Base-by-base conservation (phyloP, 495 filamentous ascomycete genomes). In the Recurvomyces mirabilis region DNA sequence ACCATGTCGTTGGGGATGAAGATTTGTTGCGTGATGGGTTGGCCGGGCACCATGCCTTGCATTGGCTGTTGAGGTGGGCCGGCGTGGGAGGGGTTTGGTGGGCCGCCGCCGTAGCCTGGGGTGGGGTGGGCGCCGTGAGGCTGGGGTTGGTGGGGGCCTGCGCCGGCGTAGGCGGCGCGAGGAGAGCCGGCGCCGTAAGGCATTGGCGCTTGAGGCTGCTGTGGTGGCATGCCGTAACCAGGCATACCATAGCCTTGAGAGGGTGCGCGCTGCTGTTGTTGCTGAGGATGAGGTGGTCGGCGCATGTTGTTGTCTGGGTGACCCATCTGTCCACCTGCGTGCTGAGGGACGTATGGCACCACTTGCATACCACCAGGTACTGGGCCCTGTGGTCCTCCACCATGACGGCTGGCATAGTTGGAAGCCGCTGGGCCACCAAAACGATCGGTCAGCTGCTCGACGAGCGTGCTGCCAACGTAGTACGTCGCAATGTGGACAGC, bases 1-100 rank as follows among this genome's bases (percentile, higher is more conserved):
- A 98, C 91, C 91, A 98, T 98, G 58, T 98, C 91, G 62, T 98
- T 98, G 33, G 91, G 91, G 58, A 98, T 98, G 66, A 79, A 98
- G 52, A 98, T 98, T 64, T 98, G 91, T 60, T 98, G 91, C 1
- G 91, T 98, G 52, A 98, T 65, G 45, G 91, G 86, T 49, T 88
- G 81, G 26, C 85, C 87, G 26, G 84, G 81, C 45, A 91, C 74
- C 56, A 80, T 77, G 32, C 76, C 77, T 54, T 77, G 77, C 60
- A 87, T 79, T 4, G 86, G 84, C 54, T 77, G 72, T 36, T 54
- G 51, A 11, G 70, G 68, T 38, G 70, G 70, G 17, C 69, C 68
- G n/a, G 68, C 67, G 41, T 79, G 79, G 19, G 40, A 47, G 12
- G 50, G 56, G 20, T 49, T 41, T 23, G 56, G 49, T 33, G 79